phyloP scores from a whole-genome alignment of 1,284 basidiomycete species.

The Marasmius fiardii region DNA sequence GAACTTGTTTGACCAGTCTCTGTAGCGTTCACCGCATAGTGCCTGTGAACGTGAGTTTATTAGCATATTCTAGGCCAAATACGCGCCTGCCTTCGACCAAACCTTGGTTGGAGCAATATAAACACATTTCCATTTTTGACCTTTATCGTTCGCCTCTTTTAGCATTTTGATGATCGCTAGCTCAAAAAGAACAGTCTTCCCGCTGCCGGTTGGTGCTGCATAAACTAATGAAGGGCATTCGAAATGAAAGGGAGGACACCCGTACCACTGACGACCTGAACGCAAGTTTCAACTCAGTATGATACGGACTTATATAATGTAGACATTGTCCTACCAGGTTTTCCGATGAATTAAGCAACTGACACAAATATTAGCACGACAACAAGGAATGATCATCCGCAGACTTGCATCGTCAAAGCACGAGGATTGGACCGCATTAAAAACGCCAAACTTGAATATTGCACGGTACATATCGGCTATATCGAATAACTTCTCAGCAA shows the following conservation, averaged over 20 bases:
- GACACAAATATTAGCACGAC: constrained; percentile 5
- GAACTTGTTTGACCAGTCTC: constrained; percentile 86
- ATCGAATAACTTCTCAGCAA: constrained; percentile 5
- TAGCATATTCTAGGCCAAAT: neutral
- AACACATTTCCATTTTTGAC: constrained; percentile 63
- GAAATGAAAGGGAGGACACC: too few relatives aligned
- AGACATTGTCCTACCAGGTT: constrained; percentile 62
- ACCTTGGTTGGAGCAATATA: constrained; percentile 97
- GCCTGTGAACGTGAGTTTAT: constrained; percentile 49
- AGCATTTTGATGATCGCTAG: constrained; percentile 83
- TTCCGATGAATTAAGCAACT: constrained; percentile 68
- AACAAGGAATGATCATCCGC: neutral
- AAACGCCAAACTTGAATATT: constrained; percentile 84
- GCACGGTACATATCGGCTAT: constrained; percentile 78
- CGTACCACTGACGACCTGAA: constrained; percentile 75
- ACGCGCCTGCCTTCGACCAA: constrained; percentile 3
- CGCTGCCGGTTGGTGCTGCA: constrained; percentile 86
- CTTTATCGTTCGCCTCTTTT: constrained; percentile 34
- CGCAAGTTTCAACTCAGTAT: constrained; percentile 11
- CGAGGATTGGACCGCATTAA: constrained; percentile 87
- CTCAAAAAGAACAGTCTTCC: constrained; percentile 94
- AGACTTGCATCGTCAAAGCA: constrained; percentile 71
- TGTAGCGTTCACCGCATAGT: constrained; percentile 80
- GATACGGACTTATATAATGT: neutral
- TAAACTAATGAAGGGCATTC: too few relatives aligned